Conservation (phyloP, 176 grass and related monocot genomes). For the Bothriochloa decipiens region DNA sequence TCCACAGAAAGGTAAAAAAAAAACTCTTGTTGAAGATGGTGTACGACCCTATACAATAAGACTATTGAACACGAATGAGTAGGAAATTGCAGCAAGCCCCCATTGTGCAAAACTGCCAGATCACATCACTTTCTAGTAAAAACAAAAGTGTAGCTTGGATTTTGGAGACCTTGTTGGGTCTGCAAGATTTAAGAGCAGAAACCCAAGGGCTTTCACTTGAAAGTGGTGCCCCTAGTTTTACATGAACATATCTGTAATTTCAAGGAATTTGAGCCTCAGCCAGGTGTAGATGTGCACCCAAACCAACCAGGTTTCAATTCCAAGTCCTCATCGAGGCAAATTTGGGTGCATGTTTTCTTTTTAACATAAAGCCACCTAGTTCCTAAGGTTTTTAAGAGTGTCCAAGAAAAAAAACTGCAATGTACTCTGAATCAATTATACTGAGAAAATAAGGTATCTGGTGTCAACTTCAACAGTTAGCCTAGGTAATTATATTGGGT, state of each 20-base stretch:
- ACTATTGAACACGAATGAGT: background rate
- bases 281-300: background rate
- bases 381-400: background rate
- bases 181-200: background rate
- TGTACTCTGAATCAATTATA: background rate
- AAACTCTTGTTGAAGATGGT: background rate
- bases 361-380: background rate
- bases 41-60: background rate
- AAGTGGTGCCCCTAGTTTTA: background rate
- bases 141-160: no score
- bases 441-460: background rate
- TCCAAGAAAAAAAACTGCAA: background rate
- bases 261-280: background rate
- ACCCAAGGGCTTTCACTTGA: background rate
- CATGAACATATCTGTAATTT: background rate
- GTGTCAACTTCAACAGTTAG: background rate
- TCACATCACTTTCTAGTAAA: no score
- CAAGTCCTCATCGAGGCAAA: background rate
- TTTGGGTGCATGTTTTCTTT: background rate
- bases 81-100: background rate
- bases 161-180: background rate
- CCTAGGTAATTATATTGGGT: background rate
- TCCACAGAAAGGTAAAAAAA: background rate
- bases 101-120: background rate
- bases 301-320: background rate